Evolutionary conservation across 305 asterid species (phyloP).

Genomic region (Rubia peregrina): DNA sequence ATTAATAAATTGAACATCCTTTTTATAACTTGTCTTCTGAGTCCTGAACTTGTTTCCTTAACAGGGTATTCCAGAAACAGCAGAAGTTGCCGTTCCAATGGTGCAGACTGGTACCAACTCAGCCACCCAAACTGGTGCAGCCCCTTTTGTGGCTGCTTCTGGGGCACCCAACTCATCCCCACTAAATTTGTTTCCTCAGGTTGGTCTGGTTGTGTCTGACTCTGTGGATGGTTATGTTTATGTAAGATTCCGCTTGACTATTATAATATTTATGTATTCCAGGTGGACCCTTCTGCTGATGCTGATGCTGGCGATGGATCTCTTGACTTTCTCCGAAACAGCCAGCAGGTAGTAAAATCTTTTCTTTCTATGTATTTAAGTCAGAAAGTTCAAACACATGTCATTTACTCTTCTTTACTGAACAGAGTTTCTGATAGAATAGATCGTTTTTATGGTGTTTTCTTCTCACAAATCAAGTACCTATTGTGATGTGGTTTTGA

Average conservation of each 20-base stretch:
- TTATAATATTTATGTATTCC: slow-evolving; percentile 19
- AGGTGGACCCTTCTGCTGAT: slow-evolving; percentile 59
- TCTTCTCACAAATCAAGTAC: slow-evolving; percentile 1
- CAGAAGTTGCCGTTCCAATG: slow-evolving; percentile 60
- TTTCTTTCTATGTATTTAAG: not conserved
- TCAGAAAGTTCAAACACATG: not conserved
- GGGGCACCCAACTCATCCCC: slow-evolving; percentile 87
- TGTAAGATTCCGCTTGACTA: slow-evolving; percentile 12
- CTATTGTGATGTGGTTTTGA: not conserved
- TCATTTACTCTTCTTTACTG: not conserved
- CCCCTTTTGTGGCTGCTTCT: slow-evolving; percentile 31
- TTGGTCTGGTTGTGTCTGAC: slow-evolving; percentile 17
- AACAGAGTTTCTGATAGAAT: not conserved
- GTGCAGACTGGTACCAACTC: slow-evolving; percentile 38
- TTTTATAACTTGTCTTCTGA: not conserved
- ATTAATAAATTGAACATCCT: not conserved
- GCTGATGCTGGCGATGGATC: slow-evolving; percentile 59
- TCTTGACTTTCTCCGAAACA: slow-evolving; percentile 82
- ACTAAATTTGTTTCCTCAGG: slow-evolving; percentile 88
- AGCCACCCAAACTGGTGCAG: slow-evolving; percentile 30
- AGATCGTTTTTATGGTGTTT: not conserved
- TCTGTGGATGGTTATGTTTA: slow-evolving; percentile 13
- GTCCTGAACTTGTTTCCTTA: slow-evolving; percentile 9
- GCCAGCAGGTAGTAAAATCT: slow-evolving; percentile 51
- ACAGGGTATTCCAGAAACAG: slow-evolving; percentile 77